Evolutionary conservation across 2,329 filamentous ascomycete genomes (phyloP), one percentile per base, ranked within the genome.

Genomic region (Colletotrichum musicola): DNA sequence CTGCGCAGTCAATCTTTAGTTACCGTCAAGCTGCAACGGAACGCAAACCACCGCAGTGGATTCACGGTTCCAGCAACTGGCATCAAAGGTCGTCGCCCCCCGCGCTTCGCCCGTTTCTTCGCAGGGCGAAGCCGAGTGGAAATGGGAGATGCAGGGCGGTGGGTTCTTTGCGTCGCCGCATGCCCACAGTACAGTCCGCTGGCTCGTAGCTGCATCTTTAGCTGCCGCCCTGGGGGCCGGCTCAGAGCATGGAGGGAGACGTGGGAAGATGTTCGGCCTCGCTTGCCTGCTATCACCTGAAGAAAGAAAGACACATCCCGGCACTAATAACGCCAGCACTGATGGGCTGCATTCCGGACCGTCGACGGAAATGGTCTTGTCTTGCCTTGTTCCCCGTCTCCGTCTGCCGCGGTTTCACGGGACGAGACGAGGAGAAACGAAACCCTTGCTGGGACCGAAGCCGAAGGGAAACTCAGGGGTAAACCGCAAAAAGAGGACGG

Each of bases 391-490:
- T 60, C 63, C 51, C 47, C 20, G 47, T 59, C 54, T 57, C 47
- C 57, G 40, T 51, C 58, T 68, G 50, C 63, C 57, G 64, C 56
- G 58, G 58, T 67, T 69, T 67, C 65, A 60, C 55, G 50, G 49
- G 25, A 68, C 46, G 46, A 51, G 64, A 53, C 38, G 20, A 68
- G 61, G 20, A 68, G 61, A 59, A 55, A 10, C 38, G 61, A 59
- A 55, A 10, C 38, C 58, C 64, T 54, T 64, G 61, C 20, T 59
- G 49, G 27, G 2, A 35, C 30, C 10, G 30, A 35, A 35, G 30
- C 10, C 25, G 51, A 27, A 58, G 6, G 30, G 49, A 49, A 27
- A 14, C 25, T 40, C 57, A 61, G 57, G 61, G 64, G 59, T 54
- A 54, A 30, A 54, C 35, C 46, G 22, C n/a, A 56, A 25, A 56